Evolutionary conservation across 306 rosid genomes (phyloP).

Genomic region (Fragaria nilgerrensis): DNA sequence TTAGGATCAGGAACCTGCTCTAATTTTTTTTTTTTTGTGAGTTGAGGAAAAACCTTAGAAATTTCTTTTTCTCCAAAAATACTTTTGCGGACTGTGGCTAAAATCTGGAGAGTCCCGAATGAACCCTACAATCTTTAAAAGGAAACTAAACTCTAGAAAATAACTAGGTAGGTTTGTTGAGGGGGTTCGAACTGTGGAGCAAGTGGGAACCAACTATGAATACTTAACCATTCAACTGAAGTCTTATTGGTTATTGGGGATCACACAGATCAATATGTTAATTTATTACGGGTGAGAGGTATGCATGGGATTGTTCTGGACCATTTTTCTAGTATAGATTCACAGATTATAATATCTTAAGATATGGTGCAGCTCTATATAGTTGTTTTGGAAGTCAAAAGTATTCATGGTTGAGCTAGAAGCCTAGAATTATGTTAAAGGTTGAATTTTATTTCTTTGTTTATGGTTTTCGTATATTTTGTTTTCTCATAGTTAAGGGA

Average conservation of each 20-base stretch:
- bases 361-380: neutral
- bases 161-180: neutral
- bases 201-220: neutral
- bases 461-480: neutral
- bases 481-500: conserved; percentile 16
- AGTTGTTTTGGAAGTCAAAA: neutral
- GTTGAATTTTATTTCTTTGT: neutral
- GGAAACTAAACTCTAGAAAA: neutral
- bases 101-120: neutral
- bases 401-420: conserved; percentile 2
- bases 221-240: neutral
- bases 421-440: neutral
- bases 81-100: neutral
- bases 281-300: neutral
- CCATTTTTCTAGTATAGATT: neutral
- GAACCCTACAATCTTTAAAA: neutral
- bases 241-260: neutral
- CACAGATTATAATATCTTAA: neutral
- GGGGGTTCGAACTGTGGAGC: neutral
- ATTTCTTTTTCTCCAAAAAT: neutral
- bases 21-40: neutral
- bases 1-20: neutral
- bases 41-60: neutral
- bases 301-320: neutral
- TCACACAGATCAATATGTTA: neutral